Base-by-base conservation (phyloP, 495 filamentous ascomycete species). In the Hypoxylon lienhwacheense region DNA sequence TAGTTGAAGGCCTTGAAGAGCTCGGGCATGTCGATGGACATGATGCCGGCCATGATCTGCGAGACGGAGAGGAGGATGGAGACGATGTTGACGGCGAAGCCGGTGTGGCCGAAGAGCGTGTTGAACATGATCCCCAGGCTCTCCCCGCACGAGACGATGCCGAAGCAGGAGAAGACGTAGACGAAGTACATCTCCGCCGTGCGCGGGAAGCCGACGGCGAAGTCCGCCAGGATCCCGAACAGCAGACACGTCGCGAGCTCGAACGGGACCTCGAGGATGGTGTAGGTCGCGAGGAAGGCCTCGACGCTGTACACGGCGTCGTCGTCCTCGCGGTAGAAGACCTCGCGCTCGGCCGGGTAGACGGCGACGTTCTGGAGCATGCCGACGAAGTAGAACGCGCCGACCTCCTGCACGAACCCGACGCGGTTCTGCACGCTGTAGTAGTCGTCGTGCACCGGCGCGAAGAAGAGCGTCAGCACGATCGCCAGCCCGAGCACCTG, bases 101-200 rank as follows among this genome's bases (percentile, higher is more conserved):
- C 87, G 0, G 85, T 85, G 59, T 90, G 87, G 37, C 50, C 59
- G 68, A 89, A 86, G 5, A 89, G 70, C 0, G 87, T 89, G 63
- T 86, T 88, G 70, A 90, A 89, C 70, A 88, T 81, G 55, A 90
- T 89, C 0, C 87, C 87, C n/a, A 89, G 59, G 33, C 80, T 85
- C 70, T 90, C 87, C 2, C 87, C 87, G 53, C 82, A 87, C 39
- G 70, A 83, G 28, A 88, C 86, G 34, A 90, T 82, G 48, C 81
- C 84, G 59, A 90, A 88, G 39, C 79, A 79, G 65, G 85, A 85
- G 66, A 83, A 85, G 1, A 81, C 71, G 28, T 80, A 67, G 43
- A 87, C 76, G 59, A 88, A 85, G 67, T 85, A 86, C 66, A 88
- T 76, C 24, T 73, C 59, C 0, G 70, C 71, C 0, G 76, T 86